Evolutionary conservation across 2,329 filamentous ascomycete genomes (phyloP).

Genomic region (Pseudocercospora vitis): DNA sequence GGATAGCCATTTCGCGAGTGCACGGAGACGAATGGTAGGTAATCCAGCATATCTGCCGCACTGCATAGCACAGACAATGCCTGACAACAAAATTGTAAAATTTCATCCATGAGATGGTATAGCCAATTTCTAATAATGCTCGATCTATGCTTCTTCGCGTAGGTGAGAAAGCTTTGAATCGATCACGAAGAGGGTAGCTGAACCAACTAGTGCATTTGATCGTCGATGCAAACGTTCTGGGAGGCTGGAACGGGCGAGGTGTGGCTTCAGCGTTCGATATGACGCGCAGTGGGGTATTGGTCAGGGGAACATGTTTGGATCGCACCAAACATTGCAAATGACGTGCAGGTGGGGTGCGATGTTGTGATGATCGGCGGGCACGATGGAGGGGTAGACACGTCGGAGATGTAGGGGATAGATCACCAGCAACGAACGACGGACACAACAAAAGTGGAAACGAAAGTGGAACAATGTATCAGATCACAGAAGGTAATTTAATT

Average conservation of each 20-base stretch:
- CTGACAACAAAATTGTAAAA: too few relatives aligned
- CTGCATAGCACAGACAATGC: too few relatives aligned
- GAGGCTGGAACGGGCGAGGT: neutral
- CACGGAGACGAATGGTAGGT: too few relatives aligned
- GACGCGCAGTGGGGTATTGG: neutral
- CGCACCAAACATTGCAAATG: too few relatives aligned
- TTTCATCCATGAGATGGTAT: too few relatives aligned
- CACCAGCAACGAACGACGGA: neutral
- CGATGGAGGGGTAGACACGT: neutral
- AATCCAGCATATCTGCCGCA: too few relatives aligned
- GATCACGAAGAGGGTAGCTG: neutral
- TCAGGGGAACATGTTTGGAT: neutral
- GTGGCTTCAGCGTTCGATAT: neutral
- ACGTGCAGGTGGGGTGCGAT: neutral
- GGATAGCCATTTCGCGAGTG: too few relatives aligned
- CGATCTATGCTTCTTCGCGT: too few relatives aligned
- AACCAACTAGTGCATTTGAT: neutral
- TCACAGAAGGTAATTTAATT: slow-evolving; percentile 5
- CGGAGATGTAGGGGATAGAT: neutral
- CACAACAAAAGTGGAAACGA: neutral
- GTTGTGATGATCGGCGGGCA: neutral
- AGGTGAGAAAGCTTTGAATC: too few relatives aligned
- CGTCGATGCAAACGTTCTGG: neutral
- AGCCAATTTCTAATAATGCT: too few relatives aligned
- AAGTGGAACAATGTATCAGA: neutral